phyloP scores from a whole-genome alignment of 1,139 yeast species.

The Yamadazyma atlantica region DNA sequence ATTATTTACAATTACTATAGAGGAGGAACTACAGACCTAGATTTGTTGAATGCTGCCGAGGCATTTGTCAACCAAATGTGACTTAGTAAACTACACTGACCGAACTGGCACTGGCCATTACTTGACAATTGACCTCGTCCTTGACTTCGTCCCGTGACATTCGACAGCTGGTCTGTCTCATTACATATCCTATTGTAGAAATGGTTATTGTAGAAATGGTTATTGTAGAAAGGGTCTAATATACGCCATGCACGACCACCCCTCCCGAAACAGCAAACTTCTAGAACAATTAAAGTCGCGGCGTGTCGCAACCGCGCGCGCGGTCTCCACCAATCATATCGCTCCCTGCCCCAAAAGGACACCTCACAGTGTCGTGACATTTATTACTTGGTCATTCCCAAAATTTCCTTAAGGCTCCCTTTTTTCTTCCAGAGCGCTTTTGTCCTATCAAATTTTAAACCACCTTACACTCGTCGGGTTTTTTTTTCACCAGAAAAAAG shows the following conservation, averaged over 20 bases:
- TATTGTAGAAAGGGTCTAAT: too few relatives aligned
- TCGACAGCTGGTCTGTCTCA: too few relatives aligned
- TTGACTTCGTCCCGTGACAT: too few relatives aligned
- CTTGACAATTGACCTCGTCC: too few relatives aligned
- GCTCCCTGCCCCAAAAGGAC: neutral
- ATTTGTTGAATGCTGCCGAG: constrained; percentile 13
- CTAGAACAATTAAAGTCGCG: too few relatives aligned
- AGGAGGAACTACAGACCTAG: constrained; percentile 5
- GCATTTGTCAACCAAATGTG: constrained; percentile 14
- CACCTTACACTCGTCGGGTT: neutral
- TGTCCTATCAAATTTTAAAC: neutral
- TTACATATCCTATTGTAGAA: too few relatives aligned
- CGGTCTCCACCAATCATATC: constrained; percentile 1
- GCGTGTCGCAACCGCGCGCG: too few relatives aligned
- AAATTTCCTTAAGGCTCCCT: neutral
- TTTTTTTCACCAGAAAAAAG: neutral
- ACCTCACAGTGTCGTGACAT: neutral
- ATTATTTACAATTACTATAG: constrained; percentile 5
- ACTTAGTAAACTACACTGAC: too few relatives aligned
- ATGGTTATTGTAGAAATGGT: too few relatives aligned
- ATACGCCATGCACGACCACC: too few relatives aligned
- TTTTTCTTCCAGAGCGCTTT: neutral
- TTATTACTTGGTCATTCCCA: neutral
- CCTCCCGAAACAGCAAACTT: too few relatives aligned
- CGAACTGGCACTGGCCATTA: too few relatives aligned